These are phyloP conservation scores for Ziziphus jujuba DNA, from an alignment of 306 rosid genomes.

Conservation along the genomic window DNA sequence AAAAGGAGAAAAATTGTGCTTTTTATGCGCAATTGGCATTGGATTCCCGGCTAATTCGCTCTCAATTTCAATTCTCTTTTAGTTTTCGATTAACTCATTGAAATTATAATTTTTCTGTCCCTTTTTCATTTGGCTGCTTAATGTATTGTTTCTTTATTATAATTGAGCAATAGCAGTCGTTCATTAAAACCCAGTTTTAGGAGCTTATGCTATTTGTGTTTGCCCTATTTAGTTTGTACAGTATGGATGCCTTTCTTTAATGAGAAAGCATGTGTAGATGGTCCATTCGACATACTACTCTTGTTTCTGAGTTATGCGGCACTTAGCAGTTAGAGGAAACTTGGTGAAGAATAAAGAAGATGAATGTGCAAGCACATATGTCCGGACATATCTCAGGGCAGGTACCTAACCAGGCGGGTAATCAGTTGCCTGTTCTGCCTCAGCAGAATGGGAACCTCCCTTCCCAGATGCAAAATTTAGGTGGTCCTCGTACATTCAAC, in stretches of 20 bases:
- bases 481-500: slow-evolving; percentile 38
- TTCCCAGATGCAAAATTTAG: slow-evolving; percentile 52
- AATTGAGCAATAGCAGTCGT: background rate
- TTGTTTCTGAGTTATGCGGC: slow-evolving; percentile 39
- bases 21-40: too few species aligned
- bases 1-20: too few species aligned
- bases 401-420: slow-evolving; percentile 68
- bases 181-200: background rate
- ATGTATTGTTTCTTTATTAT: too few species aligned
- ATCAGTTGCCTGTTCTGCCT: slow-evolving; percentile 54
- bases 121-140: too few species aligned
- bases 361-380: slow-evolving; percentile 68
- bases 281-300: slow-evolving; percentile 18
- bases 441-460: slow-evolving; percentile 65
- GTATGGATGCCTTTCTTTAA: slow-evolving; percentile 10
- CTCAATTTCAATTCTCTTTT: too few species aligned
- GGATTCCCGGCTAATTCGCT: too few species aligned
- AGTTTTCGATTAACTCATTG: too few species aligned
- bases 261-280: slow-evolving; percentile 27
- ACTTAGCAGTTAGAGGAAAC: slow-evolving; percentile 29
- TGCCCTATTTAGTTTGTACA: background rate
- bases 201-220: slow-evolving; percentile 6
- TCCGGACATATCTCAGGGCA: slow-evolving; percentile 69
- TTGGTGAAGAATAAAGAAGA: slow-evolving; percentile 40
- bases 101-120: too few species aligned